Conservation (phyloP, 257 asterid species). For the Solanum peruvianum region DNA sequence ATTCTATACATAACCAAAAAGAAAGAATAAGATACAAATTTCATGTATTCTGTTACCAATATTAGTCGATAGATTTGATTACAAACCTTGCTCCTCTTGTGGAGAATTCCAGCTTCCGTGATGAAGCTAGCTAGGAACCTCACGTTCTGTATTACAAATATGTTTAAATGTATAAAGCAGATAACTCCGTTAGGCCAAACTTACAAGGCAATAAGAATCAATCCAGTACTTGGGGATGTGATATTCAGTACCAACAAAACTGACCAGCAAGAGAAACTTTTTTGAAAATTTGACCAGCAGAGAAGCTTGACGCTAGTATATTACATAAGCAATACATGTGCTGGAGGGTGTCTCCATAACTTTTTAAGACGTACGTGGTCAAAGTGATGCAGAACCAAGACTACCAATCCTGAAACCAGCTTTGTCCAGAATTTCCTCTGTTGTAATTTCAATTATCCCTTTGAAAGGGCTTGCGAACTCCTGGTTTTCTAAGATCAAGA, state of each 20-base stretch:
- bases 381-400: neutral
- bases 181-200: neutral
- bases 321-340: neutral
- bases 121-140: constrained; percentile 70
- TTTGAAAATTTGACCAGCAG: neutral
- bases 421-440: constrained; percentile 57
- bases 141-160: constrained; percentile 49
- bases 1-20: constrained; percentile 10
- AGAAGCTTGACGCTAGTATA: neutral
- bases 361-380: neutral
- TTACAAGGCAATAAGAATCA: neutral
- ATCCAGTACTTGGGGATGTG: neutral
- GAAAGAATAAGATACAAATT: neutral
- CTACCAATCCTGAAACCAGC: constrained; percentile 90
- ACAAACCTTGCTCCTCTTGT: constrained; percentile 74
- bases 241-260: neutral
- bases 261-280: neutral
- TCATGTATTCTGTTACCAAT: neutral
- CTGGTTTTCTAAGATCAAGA: constrained; percentile 74
- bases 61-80: neutral
- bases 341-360: neutral
- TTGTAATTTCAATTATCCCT: constrained; percentile 59
- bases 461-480: constrained; percentile 38
- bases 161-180: neutral
- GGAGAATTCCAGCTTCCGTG: constrained; percentile 68